Base-by-base conservation (phyloP, 371 early-diverging fungal genomes). In the Lichtheimia ornata region DNA sequence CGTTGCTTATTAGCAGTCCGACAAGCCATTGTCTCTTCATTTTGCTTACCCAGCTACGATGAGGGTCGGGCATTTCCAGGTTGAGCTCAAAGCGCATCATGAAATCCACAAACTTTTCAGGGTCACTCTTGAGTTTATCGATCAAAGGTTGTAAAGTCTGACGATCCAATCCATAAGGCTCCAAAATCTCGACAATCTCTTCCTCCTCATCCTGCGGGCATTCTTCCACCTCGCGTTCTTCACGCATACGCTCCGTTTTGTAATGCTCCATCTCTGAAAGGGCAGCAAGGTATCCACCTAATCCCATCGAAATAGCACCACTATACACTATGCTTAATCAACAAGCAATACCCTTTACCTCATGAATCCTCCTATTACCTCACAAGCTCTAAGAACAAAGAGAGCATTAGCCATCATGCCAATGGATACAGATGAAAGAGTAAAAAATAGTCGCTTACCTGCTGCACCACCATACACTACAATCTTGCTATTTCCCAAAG, bases 61-160 rank as follows among this genome's bases (percentile, higher is more conserved):
- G 73, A 40, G 79, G 73, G 63, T 84, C 82, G 27, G 89, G 91
- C 71, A 73, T 78, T 62, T 88, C 88, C 41, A 91, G 66, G 43
- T 78, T 76, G 44, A 89, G 70, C 66, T 91, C 89, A 72, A 88
- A 88, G 60, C 84, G 80, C 91, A 91, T 91, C 88, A 91, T 88
- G 59, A 91, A 91, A 61, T 91, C 89, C 9, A 86, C 85, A 74
- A 82, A 88, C 58, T 79, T 77, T 44, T 79, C 75, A 35, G 84
- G 86, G 65, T 89, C 77, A 15, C 50, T 55, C 60, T 77, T 76
- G 30, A 91, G 69, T 35, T 73, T 73, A 14, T 74, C 72, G 53
- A 91, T 73, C n/a, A 91, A 52, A n/a, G 91, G 91, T 44, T 84
- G 73, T 27, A 88, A 64, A 1, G 80, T 74, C 9, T 74, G 63